phyloP scores from a whole-genome alignment of 768 basidiomycete species.

The Pleurotus djamor region DNA sequence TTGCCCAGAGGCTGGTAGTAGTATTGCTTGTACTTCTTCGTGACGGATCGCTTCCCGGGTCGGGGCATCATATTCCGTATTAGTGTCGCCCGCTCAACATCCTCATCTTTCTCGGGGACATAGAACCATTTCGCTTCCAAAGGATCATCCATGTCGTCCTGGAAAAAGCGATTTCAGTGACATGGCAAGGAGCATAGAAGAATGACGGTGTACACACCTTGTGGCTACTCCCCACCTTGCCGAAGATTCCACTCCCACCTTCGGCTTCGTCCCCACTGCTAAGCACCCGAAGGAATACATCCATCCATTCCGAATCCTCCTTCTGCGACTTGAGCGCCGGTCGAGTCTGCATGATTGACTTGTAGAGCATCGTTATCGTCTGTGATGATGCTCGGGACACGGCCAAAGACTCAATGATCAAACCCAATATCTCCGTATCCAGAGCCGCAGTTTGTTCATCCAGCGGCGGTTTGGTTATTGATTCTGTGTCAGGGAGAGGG shows the following conservation, averaged over 20 bases:
- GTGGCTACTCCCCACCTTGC: slow-evolving; percentile 65
- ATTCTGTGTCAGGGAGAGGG: too few relatives aligned
- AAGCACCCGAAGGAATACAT: slow-evolving; percentile 48
- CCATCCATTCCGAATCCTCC: slow-evolving; percentile 45
- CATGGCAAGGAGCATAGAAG: not conserved
- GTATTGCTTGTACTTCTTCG: slow-evolving; percentile 85
- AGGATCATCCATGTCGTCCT: slow-evolving; percentile 49
- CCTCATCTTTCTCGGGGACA: slow-evolving; percentile 67
- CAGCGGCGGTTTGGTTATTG: slow-evolving; percentile 1
- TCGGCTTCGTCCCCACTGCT: slow-evolving; percentile 37
- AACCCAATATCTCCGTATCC: slow-evolving; percentile 52
- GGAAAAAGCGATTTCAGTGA: not conserved
- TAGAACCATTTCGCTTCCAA: slow-evolving; percentile 76
- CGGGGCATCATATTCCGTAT: slow-evolving; percentile 75
- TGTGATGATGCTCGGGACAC: slow-evolving; percentile 71
- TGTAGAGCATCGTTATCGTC: slow-evolving; percentile 51
- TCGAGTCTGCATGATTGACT: slow-evolving; percentile 47
- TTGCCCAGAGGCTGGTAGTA: slow-evolving; percentile 76
- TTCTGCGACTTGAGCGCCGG: slow-evolving; percentile 45
- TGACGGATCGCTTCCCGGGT: slow-evolving; percentile 69
- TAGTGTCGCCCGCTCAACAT: slow-evolving; percentile 66
- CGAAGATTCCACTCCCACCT: slow-evolving; percentile 60
- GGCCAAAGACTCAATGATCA: slow-evolving; percentile 71
- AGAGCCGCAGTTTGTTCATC: slow-evolving; percentile 17
- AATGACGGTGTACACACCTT: slow-evolving; percentile 35